Evolutionary conservation across 257 asterid genomes (phyloP), one percentile per base, ranked within the genome.

Genomic region (Gentiana dahurica): DNA sequence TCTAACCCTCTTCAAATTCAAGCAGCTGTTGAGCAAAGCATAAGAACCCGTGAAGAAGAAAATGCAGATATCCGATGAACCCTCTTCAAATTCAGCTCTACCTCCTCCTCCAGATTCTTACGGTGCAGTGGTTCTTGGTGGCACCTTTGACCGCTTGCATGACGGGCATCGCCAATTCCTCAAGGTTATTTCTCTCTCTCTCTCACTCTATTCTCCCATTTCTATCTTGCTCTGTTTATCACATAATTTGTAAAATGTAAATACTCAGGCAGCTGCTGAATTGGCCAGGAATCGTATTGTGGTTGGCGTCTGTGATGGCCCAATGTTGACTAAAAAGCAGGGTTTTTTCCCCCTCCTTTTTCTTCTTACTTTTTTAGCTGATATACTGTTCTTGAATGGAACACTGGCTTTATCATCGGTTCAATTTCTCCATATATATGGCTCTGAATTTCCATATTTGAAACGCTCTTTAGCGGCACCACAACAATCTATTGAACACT

Each of bases 121-220:
- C 59, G 70, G 60, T 1, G 79, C 90, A 5, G 93, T 91, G 54
- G 95, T 91, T 72, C 81, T 91, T 49, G 98, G 98, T 0, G 98
- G 98, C 60, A 91, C 98, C 58, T 91, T 91, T 41, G 96, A 91
- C 65, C 97, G 98, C 33, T 65, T 91, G 65, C 98, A 91, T 48
- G 87, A 85, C 44, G 97, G 98, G 49, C 98, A 91, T 72, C 93
- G 93, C 64, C 88, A 83, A 59, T 91, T 91, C 77, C 88, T 91
- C 62, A 81, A 81, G 95, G 94, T 81, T 47, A 15, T 15, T 15
- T n/a, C n/a, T 15, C 24, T 15, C 24, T 15, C 24, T 54, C 65
- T 55, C 36, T 2, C 48, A 5, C 34, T 39, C 48, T 41, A 3
- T 49, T 15, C 12, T 46, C 44, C 3, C 2, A 4, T 39, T 2